Base-by-base conservation (phyloP, 1,284 basidiomycete genomes). In the Trichosporon asahii region DNA sequence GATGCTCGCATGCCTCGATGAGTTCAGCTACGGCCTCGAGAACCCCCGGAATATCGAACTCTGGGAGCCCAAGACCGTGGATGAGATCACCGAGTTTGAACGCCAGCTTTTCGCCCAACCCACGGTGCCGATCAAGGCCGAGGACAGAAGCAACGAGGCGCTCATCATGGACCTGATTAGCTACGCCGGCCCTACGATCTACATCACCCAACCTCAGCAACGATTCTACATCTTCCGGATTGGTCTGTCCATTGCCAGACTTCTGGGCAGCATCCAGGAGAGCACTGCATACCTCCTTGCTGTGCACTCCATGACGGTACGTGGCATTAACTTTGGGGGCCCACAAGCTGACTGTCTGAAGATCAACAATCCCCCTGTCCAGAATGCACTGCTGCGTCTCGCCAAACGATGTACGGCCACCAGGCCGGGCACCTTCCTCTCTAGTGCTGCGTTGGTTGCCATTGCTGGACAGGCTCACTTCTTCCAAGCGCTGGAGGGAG, bases 131-230 rank as follows among this genome's bases (percentile, higher is more conserved):
- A 18, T 31, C 27, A 61, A 61, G 57, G 15, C 53, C 18, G 44
- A 35, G 1, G 74, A 71, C 21, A 68, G 72, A 18, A 70, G 74
- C 29, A 64, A 69, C 2, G 66, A 61, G 9, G 69, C 72, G 11
- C 70, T 76, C n/a, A 73, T 76, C 33, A 74, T 74, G 68, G 68
- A 72, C 5, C 29, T 79, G 15, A 69, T 79, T 11, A 69, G 73
- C 69, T 74, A 74, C 44, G 78, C 76, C 29, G 78, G 77, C 1
- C 71, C 78, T 0, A 75, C 76, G 1, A 70, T 78, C 3, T 79
- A 74, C 68, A 71, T 74, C 18, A 71, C 73, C 1, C 64, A 72
- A 29, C 72, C 74, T 40, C 63, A 74, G 25, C 66, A 65, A 1
- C 70, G 76, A 0, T 23, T 29, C 6, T 64, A 61, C 18, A 37